Evolutionary conservation across 805 yeast species (phyloP), one percentile per base, ranked within the genome.

Genomic region (Yamadazyma scolyti): DNA sequence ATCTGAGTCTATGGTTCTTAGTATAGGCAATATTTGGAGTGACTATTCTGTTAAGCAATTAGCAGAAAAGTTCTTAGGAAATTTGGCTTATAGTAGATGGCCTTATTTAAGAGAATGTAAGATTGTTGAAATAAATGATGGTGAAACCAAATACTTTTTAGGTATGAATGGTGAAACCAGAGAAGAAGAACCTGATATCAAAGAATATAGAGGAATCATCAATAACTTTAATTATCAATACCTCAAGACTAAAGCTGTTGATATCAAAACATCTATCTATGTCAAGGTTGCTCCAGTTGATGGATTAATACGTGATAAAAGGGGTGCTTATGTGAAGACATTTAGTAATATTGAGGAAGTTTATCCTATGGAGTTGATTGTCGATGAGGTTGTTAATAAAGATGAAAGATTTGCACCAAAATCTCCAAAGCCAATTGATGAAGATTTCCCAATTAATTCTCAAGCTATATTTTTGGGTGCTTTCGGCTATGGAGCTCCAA

Each of bases 71-170:
- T 75, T 71, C 34, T 46, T 82, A 33, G 79, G 77, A 27, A 69
- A 77, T 35, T 58, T 77, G 29, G 82, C 84, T 2, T 89, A 79
- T 52, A 75, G 84, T 9, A 76, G 80, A 44, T 93, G 95, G 90
- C 99, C 99, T n/a, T 85, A 77, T 49, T 64, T 93, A 43, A 72
- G 79, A 44, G 97, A 90, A 58, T 82, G 88, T 7, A 77, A 73
- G 48, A 77, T 90, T 23, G 64, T 77, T 9, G 68, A 71, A 14
- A 73, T 90, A 4, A 53, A 68, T 20, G 89, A 83, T 52, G 73
- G 68, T 9, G 55, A 64, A 11, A 58, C 55, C 45, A 66, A 63
- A 26, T 83, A 73, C 46, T 15, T 12, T 5, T 25, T 33, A 18
- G 23, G 16, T 8, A 32, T 28, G 15, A 29, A 33, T 33, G 31